Evolutionary conservation across 352 stramenopile species (phyloP).

Genomic region (Globisporangium alternatum): DNA sequence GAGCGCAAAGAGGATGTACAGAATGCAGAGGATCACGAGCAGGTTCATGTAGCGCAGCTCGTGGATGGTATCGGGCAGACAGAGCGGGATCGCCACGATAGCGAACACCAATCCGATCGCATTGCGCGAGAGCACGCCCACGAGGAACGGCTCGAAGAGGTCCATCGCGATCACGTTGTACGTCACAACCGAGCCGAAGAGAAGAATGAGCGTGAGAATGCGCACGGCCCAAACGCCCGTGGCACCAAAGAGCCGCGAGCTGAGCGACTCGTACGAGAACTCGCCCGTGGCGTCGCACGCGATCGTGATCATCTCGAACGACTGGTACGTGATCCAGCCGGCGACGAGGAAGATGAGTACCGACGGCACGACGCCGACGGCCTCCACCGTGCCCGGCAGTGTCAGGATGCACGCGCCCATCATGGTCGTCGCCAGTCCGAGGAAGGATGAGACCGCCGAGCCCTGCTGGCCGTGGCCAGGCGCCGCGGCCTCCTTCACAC

Average conservation of each 20-base stretch:
- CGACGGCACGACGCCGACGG: conserved; percentile 46
- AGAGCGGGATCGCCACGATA: conserved; percentile 67
- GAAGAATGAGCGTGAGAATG: conserved; percentile 64
- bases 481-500: conserved; percentile 8
- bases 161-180: conserved; percentile 88
- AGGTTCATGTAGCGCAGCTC: conserved; percentile 80
- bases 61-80: conserved; percentile 81
- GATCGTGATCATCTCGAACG: conserved; percentile 71
- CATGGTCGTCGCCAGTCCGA: conserved; percentile 82
- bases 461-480: conserved; percentile 43
- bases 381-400: conserved; percentile 61
- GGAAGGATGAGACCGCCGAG: conserved; percentile 67
- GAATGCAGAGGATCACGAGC: conserved; percentile 69
- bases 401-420: conserved; percentile 79
- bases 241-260: conserved; percentile 66
- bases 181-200: conserved; percentile 79
- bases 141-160: conserved; percentile 76
- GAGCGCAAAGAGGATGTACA: conserved; percentile 80
- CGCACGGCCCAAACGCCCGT: conserved; percentile 70
- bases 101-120: conserved; percentile 65
- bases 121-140: conserved; percentile 47
- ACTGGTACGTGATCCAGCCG: conserved; percentile 61
- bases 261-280: conserved; percentile 82
- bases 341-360: conserved; percentile 53
- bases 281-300: conserved; percentile 58